phyloP scores from a whole-genome alignment of 2,329 filamentous ascomycete species.

The Colletotrichum costaricense region DNA sequence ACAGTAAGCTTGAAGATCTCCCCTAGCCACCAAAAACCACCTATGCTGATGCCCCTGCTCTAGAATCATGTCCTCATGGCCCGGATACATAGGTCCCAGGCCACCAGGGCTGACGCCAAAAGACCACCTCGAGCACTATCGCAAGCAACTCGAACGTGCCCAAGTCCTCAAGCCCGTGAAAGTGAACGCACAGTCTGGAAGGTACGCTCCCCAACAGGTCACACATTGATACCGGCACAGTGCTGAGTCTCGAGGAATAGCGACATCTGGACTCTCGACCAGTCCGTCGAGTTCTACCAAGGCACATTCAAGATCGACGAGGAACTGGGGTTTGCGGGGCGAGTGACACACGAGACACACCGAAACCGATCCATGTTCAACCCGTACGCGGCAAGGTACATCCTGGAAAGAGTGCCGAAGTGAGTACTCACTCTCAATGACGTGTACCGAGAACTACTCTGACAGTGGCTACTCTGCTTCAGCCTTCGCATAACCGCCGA shows the following conservation, averaged over 20 bases:
- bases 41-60: background rate
- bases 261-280: conserved; percentile 45
- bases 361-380: conserved; percentile 46
- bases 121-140: conserved; percentile 32
- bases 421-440: conserved; percentile 27
- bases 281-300: conserved; percentile 47
- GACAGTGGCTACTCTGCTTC: background rate
- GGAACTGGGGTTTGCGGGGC: conserved; percentile 44
- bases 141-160: conserved; percentile 28
- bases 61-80: conserved; percentile 32
- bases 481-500: conserved; percentile 41
- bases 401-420: conserved; percentile 45
- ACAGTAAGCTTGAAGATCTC: background rate
- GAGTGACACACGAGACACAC: conserved; percentile 47
- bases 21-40: background rate
- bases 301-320: conserved; percentile 44
- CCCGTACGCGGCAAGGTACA: conserved; percentile 43
- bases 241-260: conserved; percentile 30
- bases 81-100: conserved; percentile 23
- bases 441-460: too few relatives aligned
- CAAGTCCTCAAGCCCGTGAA: conserved; percentile 28
- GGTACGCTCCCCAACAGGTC: conserved; percentile 3
- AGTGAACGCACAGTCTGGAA: conserved; percentile 36
- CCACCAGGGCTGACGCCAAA: conserved; percentile 7
- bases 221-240: background rate